Conservation (phyloP, 2,329 filamentous ascomycete species). For the Graphiopsis chlorocephala region DNA sequence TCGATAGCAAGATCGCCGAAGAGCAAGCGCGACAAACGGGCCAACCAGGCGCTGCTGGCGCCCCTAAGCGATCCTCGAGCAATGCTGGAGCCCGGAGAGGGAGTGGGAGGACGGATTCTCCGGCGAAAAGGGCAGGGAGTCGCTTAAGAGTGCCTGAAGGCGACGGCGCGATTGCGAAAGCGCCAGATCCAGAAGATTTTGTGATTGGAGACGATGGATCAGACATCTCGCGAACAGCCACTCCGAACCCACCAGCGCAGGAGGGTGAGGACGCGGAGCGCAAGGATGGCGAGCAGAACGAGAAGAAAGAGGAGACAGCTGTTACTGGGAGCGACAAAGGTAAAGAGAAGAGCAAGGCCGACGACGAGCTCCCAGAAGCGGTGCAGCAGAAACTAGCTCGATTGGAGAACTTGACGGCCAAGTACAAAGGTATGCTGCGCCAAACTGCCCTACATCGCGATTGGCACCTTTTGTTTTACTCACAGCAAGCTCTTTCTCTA, state of each 20-base stretch:
- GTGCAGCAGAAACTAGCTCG: constrained; percentile 73
- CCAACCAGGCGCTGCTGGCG: constrained; percentile 25
- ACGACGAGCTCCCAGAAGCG: constrained; percentile 66
- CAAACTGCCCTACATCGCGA: constrained; percentile 23
- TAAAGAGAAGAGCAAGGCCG: constrained; percentile 27
- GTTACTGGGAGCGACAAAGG: constrained; percentile 26
- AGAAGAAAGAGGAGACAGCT: constrained; percentile 29
- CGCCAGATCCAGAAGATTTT: constrained; percentile 82
- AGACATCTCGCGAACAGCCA: constrained; percentile 56
- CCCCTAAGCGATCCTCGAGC: constrained; percentile 40
- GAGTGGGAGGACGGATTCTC: constrained; percentile 35
- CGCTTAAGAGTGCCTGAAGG: constrained; percentile 27
- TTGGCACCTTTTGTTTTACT: constrained; percentile 30
- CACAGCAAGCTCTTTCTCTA: constrained; percentile 37
- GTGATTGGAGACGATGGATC: constrained; percentile 80
- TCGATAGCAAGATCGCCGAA: constrained; percentile 70
- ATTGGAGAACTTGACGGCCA: constrained; percentile 84
- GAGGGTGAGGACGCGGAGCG: constrained; percentile 30
- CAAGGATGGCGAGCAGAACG: constrained; percentile 32
- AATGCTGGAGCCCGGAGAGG: constrained; percentile 46
- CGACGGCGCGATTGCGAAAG: constrained; percentile 44
- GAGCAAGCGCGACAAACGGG: constrained; percentile 73
- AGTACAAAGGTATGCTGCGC: constrained; percentile 68
- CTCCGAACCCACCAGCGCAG: constrained; percentile 51
- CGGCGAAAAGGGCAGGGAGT: constrained; percentile 26